Evolutionary conservation across 2,329 filamentous ascomycete genomes (phyloP).

Genomic region (Colletotrichum sp.): DNA sequence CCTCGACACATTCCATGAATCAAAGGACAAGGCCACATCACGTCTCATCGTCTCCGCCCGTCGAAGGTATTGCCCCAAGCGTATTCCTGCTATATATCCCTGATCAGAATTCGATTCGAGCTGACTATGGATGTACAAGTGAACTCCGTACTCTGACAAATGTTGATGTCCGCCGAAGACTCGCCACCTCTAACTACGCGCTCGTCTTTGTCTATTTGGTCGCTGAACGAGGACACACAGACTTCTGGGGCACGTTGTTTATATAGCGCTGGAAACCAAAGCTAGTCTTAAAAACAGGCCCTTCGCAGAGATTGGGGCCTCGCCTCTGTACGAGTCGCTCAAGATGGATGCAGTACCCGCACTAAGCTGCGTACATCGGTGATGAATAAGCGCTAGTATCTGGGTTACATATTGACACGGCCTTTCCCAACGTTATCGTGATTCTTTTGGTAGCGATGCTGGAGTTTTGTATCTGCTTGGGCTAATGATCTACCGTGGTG

Average conservation of each 20-base stretch:
- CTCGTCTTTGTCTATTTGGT: not conserved
- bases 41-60: not conserved
- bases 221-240: not conserved
- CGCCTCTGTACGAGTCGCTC: not conserved
- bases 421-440: not conserved
- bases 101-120: too few species aligned
- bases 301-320: not conserved
- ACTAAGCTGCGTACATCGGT: not conserved
- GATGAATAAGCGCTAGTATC: not conserved
- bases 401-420: not conserved
- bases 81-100: not conserved
- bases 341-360: not conserved
- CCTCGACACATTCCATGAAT: not conserved
- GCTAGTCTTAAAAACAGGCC: not conserved
- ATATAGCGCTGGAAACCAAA: accelerated
- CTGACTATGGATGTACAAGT: not conserved
- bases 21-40: not conserved
- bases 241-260: not conserved
- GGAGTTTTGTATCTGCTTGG: too few species aligned
- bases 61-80: not conserved
- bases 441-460: not conserved
- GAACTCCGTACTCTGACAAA: not conserved
- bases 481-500: not conserved
- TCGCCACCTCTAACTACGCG: not conserved
- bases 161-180: not conserved